Conservation (phyloP, 176 grass and related monocot species). For the Secale cereale region DNA sequence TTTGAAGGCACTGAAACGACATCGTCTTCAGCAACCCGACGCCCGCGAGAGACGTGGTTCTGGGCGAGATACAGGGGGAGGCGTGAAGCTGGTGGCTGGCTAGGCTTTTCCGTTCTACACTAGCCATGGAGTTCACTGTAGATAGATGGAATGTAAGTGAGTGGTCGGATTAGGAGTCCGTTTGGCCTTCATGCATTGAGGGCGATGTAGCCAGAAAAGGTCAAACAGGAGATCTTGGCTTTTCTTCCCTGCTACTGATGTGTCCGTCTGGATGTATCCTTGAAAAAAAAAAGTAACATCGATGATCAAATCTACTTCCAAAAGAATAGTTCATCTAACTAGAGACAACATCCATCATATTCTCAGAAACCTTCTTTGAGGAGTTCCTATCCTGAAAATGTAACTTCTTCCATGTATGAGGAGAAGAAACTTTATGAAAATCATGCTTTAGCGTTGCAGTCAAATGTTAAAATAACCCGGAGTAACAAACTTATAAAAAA, state of each 20-base stretch:
- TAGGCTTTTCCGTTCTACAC: too few species aligned
- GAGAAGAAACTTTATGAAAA: neutral
- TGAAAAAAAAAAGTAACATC: neutral
- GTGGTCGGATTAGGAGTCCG: too few species aligned
- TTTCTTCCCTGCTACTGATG: neutral
- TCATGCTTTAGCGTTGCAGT: neutral
- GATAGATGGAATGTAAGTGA: too few species aligned
- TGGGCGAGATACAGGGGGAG: too few species aligned
- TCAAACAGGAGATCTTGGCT: neutral
- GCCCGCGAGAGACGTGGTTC: too few species aligned
- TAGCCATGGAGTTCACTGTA: too few species aligned
- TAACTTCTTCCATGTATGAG: neutral
- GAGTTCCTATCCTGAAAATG: slow-evolving; percentile 6
- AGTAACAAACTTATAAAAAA: neutral
- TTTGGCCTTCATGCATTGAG: too few species aligned
- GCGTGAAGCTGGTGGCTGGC: too few species aligned
- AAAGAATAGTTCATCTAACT: neutral
- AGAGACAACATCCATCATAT: neutral
- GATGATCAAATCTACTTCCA: slow-evolving; percentile 5
- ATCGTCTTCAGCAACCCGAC: too few species aligned
- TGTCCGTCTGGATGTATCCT: neutral
- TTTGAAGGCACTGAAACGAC: neutral
- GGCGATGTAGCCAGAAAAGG: neutral
- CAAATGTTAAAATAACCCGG: neutral
- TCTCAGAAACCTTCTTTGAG: neutral